Percentiles rank a stretch among this genome's conserved stretches.
These are phyloP conservation scores for Kalanchoe fedtschenkoi DNA, from an alignment of 164 flowering plant genomes.

Conservation along the genomic window DNA sequence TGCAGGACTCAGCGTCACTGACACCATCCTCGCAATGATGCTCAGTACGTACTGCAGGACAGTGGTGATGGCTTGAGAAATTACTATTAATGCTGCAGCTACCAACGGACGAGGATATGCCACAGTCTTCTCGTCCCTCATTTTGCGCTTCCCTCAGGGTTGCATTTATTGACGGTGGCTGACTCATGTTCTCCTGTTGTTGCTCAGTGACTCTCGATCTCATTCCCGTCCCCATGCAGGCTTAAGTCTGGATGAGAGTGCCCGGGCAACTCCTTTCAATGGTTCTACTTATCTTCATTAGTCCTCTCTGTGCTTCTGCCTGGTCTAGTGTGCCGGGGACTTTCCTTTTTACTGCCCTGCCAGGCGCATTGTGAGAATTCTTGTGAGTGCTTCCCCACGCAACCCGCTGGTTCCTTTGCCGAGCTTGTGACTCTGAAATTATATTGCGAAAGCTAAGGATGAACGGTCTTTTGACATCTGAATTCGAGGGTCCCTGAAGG, in stretches of 20 bases:
- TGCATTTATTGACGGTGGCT: background rate
- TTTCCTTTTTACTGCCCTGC: background rate
- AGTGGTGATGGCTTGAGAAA: background rate
- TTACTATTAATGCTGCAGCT: slow-evolving; percentile 2
- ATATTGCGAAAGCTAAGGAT: background rate
- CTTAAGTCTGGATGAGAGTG: background rate
- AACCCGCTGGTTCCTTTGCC: background rate
- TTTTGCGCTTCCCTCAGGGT: background rate
- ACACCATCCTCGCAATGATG: background rate
- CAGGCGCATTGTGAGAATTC: background rate
- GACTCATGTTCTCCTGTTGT: background rate
- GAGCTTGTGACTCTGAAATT: background rate
- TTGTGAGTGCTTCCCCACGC: background rate
- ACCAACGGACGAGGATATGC: background rate
- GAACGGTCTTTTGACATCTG: background rate
- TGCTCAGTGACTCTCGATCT: background rate
- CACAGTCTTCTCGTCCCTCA: background rate
- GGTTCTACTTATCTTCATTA: background rate
- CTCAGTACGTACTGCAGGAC: background rate
- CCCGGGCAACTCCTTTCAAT: background rate
- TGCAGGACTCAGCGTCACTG: background rate
- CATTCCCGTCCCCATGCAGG: background rate
- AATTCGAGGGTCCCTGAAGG: background rate
- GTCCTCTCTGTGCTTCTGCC: background rate
- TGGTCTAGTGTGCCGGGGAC: background rate